Evolutionary conservation across 176 grass and related monocot species (phyloP).

Genomic region (Poa annua): DNA sequence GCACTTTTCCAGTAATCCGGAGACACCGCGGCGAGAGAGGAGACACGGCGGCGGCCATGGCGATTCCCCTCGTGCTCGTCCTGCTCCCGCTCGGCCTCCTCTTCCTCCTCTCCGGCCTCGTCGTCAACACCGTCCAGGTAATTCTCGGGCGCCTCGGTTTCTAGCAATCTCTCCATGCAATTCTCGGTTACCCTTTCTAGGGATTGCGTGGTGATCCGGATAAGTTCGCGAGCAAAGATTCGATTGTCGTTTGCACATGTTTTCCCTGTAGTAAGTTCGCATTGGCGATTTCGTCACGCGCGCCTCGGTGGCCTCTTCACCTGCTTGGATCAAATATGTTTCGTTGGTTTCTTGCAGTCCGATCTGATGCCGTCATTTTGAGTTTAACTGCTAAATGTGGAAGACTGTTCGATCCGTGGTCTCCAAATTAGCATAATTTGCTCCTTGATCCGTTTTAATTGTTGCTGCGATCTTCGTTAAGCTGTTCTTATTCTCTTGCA

Average conservation of each 20-base stretch:
- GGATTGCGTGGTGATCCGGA: conserved; percentile 32
- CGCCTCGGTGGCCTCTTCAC: neutral
- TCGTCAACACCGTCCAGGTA: conserved; percentile 54
- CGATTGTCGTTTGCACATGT: conserved; percentile 1
- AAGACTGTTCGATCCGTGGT: conserved; percentile 2
- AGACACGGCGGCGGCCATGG: conserved; percentile 33
- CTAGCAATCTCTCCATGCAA: neutral
- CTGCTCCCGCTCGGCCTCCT: conserved; percentile 64
- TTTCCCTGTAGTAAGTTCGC: neutral
- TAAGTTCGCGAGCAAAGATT: conserved; percentile 10
- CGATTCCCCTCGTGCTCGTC: conserved; percentile 32
- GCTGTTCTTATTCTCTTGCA: conserved; percentile 1
- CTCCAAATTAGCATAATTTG: neutral
- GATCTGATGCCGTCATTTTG: conserved; percentile 26
- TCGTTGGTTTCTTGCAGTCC: neutral
- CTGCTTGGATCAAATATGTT: conserved; percentile 10
- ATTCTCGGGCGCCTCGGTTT: neutral
- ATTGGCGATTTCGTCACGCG: conserved; percentile 5
- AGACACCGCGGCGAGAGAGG: conserved; percentile 15
- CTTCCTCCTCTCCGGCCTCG: conserved; percentile 75
- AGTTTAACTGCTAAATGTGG: conserved; percentile 4
- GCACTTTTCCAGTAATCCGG: conserved; percentile 25
- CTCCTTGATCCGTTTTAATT: neutral
- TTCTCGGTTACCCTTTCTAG: neutral
- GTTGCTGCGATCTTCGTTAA: neutral